Conservation (phyloP, 208 protist genomes). For the Naegleria lovaniensis region DNA sequence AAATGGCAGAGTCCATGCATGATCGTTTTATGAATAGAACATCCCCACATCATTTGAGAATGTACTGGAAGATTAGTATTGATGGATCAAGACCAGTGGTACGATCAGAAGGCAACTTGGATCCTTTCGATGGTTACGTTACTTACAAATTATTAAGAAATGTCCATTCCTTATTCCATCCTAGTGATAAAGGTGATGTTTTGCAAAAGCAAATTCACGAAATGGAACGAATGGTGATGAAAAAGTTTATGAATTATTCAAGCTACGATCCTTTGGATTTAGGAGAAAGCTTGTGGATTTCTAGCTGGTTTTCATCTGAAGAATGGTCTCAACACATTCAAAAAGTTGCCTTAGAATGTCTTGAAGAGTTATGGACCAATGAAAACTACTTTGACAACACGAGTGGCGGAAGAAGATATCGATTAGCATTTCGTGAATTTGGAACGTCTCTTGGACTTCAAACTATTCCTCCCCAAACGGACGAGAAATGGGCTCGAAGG, state of each 20-base stretch:
- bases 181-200: background rate
- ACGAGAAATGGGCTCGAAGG: background rate
- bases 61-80: background rate
- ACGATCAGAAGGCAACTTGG: background rate
- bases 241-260: background rate
- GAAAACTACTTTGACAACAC: background rate
- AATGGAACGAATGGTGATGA: background rate
- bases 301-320: background rate
- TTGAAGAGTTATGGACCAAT: background rate
- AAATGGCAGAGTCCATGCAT: constrained; percentile 13
- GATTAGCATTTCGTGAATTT: background rate
- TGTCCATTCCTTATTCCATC: background rate
- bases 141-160: background rate
- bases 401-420: background rate
- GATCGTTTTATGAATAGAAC: background rate
- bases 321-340: background rate
- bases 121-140: constrained; percentile 3
- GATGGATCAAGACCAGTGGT: background rate
- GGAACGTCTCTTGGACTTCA: background rate
- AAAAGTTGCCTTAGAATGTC: background rate
- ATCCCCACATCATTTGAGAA: background rate
- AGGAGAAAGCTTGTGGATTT: background rate
- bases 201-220: background rate
- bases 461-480: background rate
- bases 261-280: background rate